Base-by-base conservation (phyloP, 345 rosid genomes). In the Salix dunnii region DNA sequence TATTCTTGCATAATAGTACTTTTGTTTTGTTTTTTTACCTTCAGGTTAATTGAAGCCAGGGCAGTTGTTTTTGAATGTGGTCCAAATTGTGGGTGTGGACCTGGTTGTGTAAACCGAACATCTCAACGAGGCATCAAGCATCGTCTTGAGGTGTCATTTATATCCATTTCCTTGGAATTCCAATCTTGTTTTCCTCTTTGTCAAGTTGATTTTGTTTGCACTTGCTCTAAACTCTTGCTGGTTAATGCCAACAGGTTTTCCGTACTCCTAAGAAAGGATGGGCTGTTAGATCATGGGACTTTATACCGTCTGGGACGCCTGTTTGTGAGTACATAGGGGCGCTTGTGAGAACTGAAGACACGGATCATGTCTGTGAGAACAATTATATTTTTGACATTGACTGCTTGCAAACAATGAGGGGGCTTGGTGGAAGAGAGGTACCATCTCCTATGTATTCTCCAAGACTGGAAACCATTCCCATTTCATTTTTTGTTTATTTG, bases 211-310 rank as follows among this genome's bases (percentile, higher is more conserved):
- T 67, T 25, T 38, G 42, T 36, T n/a, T 16, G 67, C 36, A 13
- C 53, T 20, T 73, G 14, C 66, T 42, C 31, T 36, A 61, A 42
- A 33, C 40, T 13, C 28, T 2, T 33, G 1, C 4, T 43, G 42
- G 69, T 63, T 65, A 64, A 61, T 81, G 77, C 77, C 67, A 76
- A 82, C 82, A 96, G 99, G 97, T 96, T 66, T 93, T 84, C 80
- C 91, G 95, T 38, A 89, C 97, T 53, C 88, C 94, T 33, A 89
- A 86, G 73, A 96, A 96, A 77, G 99, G 98, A 6, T 96, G 99
- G 98, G 98, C 94, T 61, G 98, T 93, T 63, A 86, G 97, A 84
- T 92, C 98, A 12, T 92, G 98, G 98, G 97, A 93, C 63, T 96
- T 88, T 80, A 91, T 96, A 76, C 96, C 95, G 48, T 82, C 99